Evolutionary conservation across 2,329 filamentous ascomycete genomes (phyloP).

Genomic region (Aspergillus uvarum): DNA sequence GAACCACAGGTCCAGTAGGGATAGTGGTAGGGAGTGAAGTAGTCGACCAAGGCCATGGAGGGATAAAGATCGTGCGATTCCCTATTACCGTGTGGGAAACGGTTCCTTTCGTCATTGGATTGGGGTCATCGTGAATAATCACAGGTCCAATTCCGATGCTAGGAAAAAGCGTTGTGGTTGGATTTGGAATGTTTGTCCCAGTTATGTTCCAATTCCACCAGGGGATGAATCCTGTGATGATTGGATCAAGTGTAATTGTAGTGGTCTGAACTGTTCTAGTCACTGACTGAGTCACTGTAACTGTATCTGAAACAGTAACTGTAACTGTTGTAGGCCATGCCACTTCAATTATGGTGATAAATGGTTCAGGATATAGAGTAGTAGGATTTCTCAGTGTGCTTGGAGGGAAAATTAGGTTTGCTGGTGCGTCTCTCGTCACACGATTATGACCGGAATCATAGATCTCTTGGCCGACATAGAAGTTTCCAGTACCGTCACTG

Average conservation of each 20-base stretch:
- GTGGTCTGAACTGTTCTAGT: neutral
- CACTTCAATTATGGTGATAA: conserved; percentile 10
- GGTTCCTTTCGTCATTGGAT: neutral
- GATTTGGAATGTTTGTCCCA: neutral
- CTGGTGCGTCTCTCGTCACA: no score
- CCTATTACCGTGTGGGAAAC: neutral
- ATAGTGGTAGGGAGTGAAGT: neutral
- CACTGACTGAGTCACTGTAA: no score
- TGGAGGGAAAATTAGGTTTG: neutral
- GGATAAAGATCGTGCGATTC: conserved; percentile 13
- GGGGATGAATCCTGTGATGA: conserved; percentile 6
- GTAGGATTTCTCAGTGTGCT: neutral
- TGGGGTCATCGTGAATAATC: conserved; percentile 5
- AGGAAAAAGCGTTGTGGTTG: conserved; percentile 7
- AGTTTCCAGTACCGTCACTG: conserved; percentile 6
- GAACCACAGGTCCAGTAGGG: conserved; percentile 8
- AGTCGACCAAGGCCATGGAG: conserved; percentile 20
- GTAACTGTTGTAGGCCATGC: conserved; percentile 6
- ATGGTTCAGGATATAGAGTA: neutral
- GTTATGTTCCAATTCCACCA: conserved; percentile 19
- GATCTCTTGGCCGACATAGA: conserved; percentile 1
- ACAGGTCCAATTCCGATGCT: conserved; percentile 14
- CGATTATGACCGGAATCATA: conserved; percentile 4
- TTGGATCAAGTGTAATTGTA: conserved; percentile 6
- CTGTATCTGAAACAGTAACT: neutral